Base-by-base conservation (phyloP, 345 rosid species). In the Gossypium raimondii region DNA sequence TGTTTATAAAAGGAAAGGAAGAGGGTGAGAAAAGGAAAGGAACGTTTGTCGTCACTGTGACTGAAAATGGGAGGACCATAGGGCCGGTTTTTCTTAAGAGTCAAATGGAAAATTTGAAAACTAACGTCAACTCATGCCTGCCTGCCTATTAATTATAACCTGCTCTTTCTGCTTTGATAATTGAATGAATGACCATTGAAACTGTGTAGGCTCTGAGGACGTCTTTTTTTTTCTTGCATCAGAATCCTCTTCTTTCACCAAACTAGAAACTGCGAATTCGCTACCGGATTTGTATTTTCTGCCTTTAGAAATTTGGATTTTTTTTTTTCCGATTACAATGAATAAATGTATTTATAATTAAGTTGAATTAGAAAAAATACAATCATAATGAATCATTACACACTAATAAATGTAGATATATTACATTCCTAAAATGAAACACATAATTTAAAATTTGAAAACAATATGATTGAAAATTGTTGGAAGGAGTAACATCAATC, bases 41-140 rank as follows among this genome's bases (percentile, higher is more conserved):
- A 14, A 48, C 72, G 50, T 24, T 67, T 67, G 20, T 48, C 57
- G 52, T 68, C 72, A 20, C n/a, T 68, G 16, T 68, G 57, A 68
- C 58, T 20, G 16, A 25, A 53, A 29, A 24, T 8, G 41, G 56
- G 1, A 48, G 22, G 13, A 48, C 20, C 34, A 24, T 16, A 3
- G 57, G 57, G 43, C 41, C 25, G 20, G 11, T 67, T 5, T 12
- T 44, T 44, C 4, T 44, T 18, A n/a, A 24, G 24, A 68, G 57
- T 68, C 57, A 48, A 68, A 13, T 0, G 72, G 20, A 68, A 68
- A 48, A 2, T 68, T 25, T 68, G 41, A 68, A 48, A 68, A 24
- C 38, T 20, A 68, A 48, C 20, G 72, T 68, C 72, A 48, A 24
- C 5, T 68, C 72, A 48, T 48, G 58, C 72, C 44, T 16, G 13